Evolutionary conservation across 1,284 basidiomycete species (phyloP), one percentile per base, ranked within the genome.

Genomic region (Schizophyllum commune): DNA sequence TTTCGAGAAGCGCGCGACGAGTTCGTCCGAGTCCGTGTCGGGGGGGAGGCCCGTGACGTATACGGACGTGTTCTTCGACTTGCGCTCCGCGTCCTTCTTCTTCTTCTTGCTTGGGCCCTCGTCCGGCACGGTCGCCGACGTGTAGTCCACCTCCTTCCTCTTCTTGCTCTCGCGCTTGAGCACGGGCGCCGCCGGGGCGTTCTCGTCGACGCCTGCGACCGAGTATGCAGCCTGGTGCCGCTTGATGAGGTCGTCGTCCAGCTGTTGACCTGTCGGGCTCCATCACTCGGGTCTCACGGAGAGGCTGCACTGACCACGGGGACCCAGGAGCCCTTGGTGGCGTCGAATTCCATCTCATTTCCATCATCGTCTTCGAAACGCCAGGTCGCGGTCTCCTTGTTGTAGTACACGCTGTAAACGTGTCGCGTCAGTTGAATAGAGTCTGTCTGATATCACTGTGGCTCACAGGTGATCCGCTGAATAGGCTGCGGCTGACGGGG

Each of bases 181-280:
- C 4, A 94, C 87, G 1, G 92, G 90, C 2, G 89, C 91, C 22
- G 91, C 91, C 27, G 94, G 92, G 1, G 86, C 83, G 77, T 87
- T 84, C 78, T 98, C 94, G 71, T 98, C 93, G 6, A 97, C 92
- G 15, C 94, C 96, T 32, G 80, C 81, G 1, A 98, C 80, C 2
- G 93, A 89, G 74, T 98, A 98, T 1, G 93, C 94, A 3, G 92
- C 92, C 75, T 97, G 96, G 71, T 98, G 95, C 47, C 86, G 86
- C 69, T 85, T 86, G 64, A 95, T 70, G 21, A 90, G 78, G 64
- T 92, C 90, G 64, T 95, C 92, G 67, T 93, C 91, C 39, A 94
- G 77, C 92, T 81, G 64, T 69, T 58, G 60, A 67, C 57, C 60
- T 52, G 32, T 54, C 60, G 21, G 34, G 20, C 6, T 22, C 52